A percentile compares a stretch with the other conserved stretches of the same genome.
phyloP scores from a whole-genome alignment of 305 asterid genomes.

The Striga hermonthica region DNA sequence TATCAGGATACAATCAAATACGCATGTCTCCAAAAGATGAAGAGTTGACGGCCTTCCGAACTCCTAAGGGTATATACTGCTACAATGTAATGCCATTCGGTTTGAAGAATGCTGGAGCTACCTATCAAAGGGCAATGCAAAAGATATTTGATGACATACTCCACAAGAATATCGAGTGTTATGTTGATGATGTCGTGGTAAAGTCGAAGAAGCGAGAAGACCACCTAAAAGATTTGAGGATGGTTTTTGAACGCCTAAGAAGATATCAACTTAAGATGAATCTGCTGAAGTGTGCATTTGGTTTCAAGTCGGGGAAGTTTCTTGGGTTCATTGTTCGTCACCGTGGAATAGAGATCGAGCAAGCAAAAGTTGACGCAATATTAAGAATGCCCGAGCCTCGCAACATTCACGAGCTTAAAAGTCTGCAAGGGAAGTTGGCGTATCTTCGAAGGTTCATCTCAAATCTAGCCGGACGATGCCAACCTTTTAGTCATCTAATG shows the following conservation, averaged over 20 bases:
- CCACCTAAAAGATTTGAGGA: neutral
- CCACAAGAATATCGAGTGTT: neutral
- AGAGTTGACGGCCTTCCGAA: neutral
- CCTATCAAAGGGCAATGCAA: neutral
- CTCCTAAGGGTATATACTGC: neutral
- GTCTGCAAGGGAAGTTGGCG: neutral
- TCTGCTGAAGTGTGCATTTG: neutral
- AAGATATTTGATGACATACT: neutral
- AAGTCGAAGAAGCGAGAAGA: neutral
- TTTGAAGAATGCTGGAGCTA: too few relatives aligned
- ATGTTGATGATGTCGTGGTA: neutral
- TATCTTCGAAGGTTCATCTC: slow-evolving; percentile 11
- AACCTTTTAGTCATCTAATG: neutral
- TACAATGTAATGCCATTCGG: neutral
- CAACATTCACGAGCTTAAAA: neutral
- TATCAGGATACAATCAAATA: neutral
- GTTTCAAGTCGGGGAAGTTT: neutral
- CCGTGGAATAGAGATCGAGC: neutral
- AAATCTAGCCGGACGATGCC: neutral
- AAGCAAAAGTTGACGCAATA: neutral
- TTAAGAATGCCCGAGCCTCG: neutral
- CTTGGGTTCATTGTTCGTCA: neutral
- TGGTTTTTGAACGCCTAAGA: neutral
- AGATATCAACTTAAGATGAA: neutral
- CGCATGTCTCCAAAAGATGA: neutral